These are phyloP conservation scores for Microcyclosporella mali DNA, from an alignment of 2,329 filamentous ascomycete genomes.

Conservation along the genomic window DNA sequence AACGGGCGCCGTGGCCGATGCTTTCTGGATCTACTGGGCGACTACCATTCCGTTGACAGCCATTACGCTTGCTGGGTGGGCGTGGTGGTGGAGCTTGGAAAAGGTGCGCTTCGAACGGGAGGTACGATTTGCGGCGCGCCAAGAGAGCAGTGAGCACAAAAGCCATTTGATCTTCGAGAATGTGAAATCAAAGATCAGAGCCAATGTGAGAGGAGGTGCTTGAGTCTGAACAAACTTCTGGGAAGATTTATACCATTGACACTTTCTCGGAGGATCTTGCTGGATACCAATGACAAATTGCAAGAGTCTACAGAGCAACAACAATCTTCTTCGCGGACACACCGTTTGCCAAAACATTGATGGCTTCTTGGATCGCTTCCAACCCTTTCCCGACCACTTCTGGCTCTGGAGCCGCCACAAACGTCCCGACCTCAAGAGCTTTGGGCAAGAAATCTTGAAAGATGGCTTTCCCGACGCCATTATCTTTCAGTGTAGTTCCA, in stretches of 20 bases:
- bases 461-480: slow-evolving; percentile 28
- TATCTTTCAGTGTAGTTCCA: slow-evolving; percentile 25
- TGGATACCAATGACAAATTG: no score
- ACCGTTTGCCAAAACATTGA: slow-evolving; percentile 35
- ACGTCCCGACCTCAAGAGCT: slow-evolving; percentile 35
- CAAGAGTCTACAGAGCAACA: slow-evolving; percentile 31
- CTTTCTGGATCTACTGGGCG: slow-evolving; percentile 32
- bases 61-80: slow-evolving; percentile 12
- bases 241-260: no score
- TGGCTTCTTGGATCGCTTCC: slow-evolving; percentile 36
- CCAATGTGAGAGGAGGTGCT: no score
- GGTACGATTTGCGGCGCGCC: slow-evolving; percentile 5
- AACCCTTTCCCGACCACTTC: slow-evolving; percentile 38
- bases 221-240: no score
- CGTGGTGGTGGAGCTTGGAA: slow-evolving; percentile 14
- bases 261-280: no score
- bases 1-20: slow-evolving; percentile 16
- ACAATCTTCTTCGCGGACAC: slow-evolving; percentile 42
- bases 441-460: slow-evolving; percentile 22
- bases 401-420: slow-evolving; percentile 35
- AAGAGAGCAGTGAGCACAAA: neutral
- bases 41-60: slow-evolving; percentile 25
- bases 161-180: no score
- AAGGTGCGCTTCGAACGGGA: slow-evolving; percentile 6
- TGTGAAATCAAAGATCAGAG: no score